A percentile compares a stretch with the other conserved stretches of the same genome.
Evolutionary conservation across 768 basidiomycete species (phyloP).

Genomic region (Erythrobasidium yunnanense): DNA sequence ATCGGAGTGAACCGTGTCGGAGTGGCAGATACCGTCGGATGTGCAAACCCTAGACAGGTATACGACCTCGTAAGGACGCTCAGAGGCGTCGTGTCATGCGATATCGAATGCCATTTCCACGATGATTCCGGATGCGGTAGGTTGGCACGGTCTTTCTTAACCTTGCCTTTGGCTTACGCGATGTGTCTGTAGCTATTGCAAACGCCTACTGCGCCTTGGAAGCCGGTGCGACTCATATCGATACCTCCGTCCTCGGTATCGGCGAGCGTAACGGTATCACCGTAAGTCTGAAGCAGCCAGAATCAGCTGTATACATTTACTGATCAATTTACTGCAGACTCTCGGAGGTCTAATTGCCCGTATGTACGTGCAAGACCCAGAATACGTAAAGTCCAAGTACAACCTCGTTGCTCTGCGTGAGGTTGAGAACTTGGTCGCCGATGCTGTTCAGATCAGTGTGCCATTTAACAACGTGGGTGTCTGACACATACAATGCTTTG

Average conservation of each 20-base stretch:
- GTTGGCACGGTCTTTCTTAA: conserved; percentile 39
- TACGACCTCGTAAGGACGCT: conserved; percentile 96
- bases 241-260: conserved; percentile 95
- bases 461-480: conserved; percentile 96
- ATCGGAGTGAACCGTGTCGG: conserved; percentile 98
- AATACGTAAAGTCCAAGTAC: conserved; percentile 99
- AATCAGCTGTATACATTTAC: background rate
- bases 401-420: conserved; percentile 94
- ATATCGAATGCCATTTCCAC: conserved; percentile 96
- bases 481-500: conserved; percentile 44
- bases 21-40: conserved; percentile 97
- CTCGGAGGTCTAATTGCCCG: conserved; percentile 94
- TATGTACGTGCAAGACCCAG: conserved; percentile 56
- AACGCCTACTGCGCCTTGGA: conserved; percentile 97
- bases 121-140: conserved; percentile 86
- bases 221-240: conserved; percentile 97
- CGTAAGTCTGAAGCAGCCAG: conserved; percentile 17
- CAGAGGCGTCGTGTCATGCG: conserved; percentile 88
- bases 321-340: conserved; percentile 43
- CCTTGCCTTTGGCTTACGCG: conserved; percentile 2
- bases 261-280: conserved; percentile 99
- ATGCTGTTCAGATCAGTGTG: conserved; percentile 93
- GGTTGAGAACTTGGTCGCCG: conserved; percentile 96
- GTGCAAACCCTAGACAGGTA: conserved; percentile 95
- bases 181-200: conserved; percentile 61